phyloP scores from a whole-genome alignment of 2,329 filamentous ascomycete genomes.

The Knufia petricola region DNA sequence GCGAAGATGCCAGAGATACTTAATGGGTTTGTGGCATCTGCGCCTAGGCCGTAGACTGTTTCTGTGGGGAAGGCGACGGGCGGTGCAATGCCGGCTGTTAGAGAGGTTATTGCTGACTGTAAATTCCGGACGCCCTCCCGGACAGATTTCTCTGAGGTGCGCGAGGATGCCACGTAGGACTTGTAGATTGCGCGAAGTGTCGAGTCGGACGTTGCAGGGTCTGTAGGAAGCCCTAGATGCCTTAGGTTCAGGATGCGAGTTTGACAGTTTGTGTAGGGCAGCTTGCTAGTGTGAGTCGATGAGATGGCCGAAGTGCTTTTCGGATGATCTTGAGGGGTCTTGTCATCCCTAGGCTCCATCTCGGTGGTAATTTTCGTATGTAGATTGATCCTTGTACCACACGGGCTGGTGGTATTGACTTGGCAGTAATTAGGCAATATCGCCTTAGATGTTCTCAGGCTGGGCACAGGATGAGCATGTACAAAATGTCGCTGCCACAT shows the following conservation, averaged over 20 bases:
- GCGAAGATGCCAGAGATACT: slow-evolving; percentile 87
- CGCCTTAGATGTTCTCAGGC: neutral
- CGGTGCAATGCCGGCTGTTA: slow-evolving; percentile 19
- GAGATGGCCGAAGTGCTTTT: slow-evolving; percentile 26
- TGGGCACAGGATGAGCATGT: neutral
- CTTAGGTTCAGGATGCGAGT: slow-evolving; percentile 17
- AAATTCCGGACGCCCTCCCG: slow-evolving; percentile 13
- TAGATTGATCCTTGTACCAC: neutral
- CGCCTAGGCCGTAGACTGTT: slow-evolving; percentile 94
- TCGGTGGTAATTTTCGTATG: neutral
- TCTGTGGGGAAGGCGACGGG: slow-evolving; percentile 96
- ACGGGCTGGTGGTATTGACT: neutral
- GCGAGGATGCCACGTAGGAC: slow-evolving; percentile 8
- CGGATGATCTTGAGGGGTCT: slow-evolving; percentile 27
- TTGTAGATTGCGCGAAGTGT: slow-evolving; percentile 18
- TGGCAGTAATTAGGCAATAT: neutral
- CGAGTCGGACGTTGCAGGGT: slow-evolving; percentile 15
- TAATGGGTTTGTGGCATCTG: slow-evolving; percentile 76
- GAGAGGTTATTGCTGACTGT: slow-evolving; percentile 17
- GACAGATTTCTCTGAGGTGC: neutral
- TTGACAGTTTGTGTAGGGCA: slow-evolving; percentile 19
- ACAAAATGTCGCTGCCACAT: neutral
- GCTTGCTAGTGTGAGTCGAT: slow-evolving; percentile 21
- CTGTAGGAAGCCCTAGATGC: slow-evolving; percentile 15
- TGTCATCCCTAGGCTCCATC: slow-evolving; percentile 18